Evolutionary conservation across 805 yeast genomes (phyloP), one percentile per base, ranked within the genome.

Genomic region (Diddensiella caesifluorescens): DNA sequence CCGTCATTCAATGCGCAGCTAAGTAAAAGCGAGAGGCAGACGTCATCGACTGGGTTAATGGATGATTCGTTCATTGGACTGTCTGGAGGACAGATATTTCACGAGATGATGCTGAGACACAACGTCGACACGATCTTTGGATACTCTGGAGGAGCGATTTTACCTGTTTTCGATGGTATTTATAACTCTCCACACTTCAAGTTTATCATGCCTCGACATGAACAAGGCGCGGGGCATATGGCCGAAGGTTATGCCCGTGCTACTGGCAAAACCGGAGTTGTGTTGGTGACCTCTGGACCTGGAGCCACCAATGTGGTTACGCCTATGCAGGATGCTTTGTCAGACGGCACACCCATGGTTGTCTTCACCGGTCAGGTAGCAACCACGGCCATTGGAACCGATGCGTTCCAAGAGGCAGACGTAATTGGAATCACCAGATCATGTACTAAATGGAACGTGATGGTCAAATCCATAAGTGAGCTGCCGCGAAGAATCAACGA

Each of bases 161-260:
- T 92, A 57, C 97, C 98, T 10, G 98, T 92, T 20, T 92, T 83
- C 61, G 98, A 92, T 62, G 97, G 97, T 53, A 92, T 92, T 54
- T 85, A 83, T 72, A 83, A 90, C 69, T 84, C 95, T 16, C 79
- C 81, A 44, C 77, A 83, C 58, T 90, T 92, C 73, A 78, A 81
- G 54, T 92, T 92, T 61, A 85, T 92, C 43, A 70, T 92, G 50
- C 98, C 98, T 37, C 77, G 94, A 57, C 97, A 92, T 64, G 98
- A 92, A 67, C 98, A 92, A 68, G 98, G 98, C 63, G 98, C 97
- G 13, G 98, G 98, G 40, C 98, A 92, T 67, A 92, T 92, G 97
- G 98, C 98, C 43, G 97, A 92, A 69, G 98, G 98, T 46, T 92
- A 92, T 55, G 97, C 98, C 43, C 75, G 95, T 53, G 98, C 95